Conservation (phyloP, 768 basidiomycete species). For the Exidia glandulosa region DNA sequence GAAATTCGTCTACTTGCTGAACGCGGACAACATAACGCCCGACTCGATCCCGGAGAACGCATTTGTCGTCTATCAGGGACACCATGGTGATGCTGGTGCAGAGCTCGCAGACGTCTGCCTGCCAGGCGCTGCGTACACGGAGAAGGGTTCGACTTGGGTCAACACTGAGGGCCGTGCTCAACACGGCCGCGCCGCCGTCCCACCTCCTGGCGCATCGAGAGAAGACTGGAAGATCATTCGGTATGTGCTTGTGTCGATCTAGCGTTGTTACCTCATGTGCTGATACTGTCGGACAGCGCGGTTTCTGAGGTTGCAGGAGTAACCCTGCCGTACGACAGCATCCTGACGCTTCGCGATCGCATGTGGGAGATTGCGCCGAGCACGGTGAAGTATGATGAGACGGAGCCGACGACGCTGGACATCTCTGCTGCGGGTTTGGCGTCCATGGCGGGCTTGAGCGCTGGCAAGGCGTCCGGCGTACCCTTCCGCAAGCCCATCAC, state of each 20-base stretch:
- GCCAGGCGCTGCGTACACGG: slow-evolving; percentile 89
- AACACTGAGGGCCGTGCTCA: slow-evolving; percentile 95
- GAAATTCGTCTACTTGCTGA: slow-evolving; percentile 94
- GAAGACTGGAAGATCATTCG: slow-evolving; percentile 98
- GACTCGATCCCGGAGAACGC: slow-evolving; percentile 80
- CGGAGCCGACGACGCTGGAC: slow-evolving; percentile 66
- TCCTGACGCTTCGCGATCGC: slow-evolving; percentile 72
- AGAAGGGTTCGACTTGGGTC: slow-evolving; percentile 84
- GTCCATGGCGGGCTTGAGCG: slow-evolving; percentile 39
- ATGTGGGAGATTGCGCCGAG: slow-evolving; percentile 96
- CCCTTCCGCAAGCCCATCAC: slow-evolving; percentile 69
- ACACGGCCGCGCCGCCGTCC: slow-evolving; percentile 81
- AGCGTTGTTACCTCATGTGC: not conserved
- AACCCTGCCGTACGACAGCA: slow-evolving; percentile 83
- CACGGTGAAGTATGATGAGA: slow-evolving; percentile 71
- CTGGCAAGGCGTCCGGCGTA: slow-evolving; percentile 44
- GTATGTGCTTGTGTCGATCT: slow-evolving; percentile 26
- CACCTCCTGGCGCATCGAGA: slow-evolving; percentile 86
- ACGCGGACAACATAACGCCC: slow-evolving; percentile 89
- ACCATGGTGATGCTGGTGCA: slow-evolving; percentile 95
- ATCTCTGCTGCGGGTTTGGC: slow-evolving; percentile 62
- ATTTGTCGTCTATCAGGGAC: slow-evolving; percentile 98
- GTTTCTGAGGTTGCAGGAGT: slow-evolving; percentile 76
- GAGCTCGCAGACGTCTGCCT: slow-evolving; percentile 95
- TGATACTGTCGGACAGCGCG: slow-evolving; percentile 38